Evolutionary conservation across 2,329 filamentous ascomycete species (phyloP).

Genomic region (Colletotrichum sp.): DNA sequence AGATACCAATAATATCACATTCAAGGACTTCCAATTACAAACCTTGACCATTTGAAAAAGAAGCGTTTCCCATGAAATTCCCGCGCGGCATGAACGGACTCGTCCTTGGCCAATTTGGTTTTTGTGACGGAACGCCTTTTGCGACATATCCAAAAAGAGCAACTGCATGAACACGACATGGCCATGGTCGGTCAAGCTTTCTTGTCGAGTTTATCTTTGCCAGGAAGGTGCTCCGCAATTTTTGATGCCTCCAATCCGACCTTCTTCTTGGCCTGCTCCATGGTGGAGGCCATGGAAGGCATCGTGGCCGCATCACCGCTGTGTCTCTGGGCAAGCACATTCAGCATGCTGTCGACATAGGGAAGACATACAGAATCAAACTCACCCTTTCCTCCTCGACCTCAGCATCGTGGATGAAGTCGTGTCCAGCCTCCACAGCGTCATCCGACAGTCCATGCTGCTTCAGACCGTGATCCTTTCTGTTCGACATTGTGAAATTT

Average conservation of each 20-base stretch:
- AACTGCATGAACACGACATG: neutral
- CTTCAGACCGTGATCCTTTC: constrained; percentile 6
- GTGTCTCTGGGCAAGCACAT: neutral
- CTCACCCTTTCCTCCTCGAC: constrained; percentile 34
- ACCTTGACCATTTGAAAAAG: neutral
- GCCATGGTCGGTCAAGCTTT: neutral
- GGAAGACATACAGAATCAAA: neutral
- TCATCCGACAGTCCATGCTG: constrained; percentile 11
- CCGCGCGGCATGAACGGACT: neutral
- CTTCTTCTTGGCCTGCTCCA: neutral
- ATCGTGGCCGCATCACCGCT: neutral
- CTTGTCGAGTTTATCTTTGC: neutral
- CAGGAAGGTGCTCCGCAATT: neutral
- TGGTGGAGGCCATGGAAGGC: neutral
- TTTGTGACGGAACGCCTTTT: neutral
- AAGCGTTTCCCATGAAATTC: neutral
- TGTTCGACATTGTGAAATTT: neutral
- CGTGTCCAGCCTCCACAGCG: constrained; percentile 33
- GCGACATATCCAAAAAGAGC: neutral
- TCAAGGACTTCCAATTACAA: neutral
- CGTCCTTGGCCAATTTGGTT: neutral
- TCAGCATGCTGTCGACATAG: neutral
- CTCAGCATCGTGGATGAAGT: constrained; percentile 38
- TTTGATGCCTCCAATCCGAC: neutral
- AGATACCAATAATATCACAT: neutral